Conservation (phyloP, 2,329 filamentous ascomycete genomes). For the Capronia coronata region DNA sequence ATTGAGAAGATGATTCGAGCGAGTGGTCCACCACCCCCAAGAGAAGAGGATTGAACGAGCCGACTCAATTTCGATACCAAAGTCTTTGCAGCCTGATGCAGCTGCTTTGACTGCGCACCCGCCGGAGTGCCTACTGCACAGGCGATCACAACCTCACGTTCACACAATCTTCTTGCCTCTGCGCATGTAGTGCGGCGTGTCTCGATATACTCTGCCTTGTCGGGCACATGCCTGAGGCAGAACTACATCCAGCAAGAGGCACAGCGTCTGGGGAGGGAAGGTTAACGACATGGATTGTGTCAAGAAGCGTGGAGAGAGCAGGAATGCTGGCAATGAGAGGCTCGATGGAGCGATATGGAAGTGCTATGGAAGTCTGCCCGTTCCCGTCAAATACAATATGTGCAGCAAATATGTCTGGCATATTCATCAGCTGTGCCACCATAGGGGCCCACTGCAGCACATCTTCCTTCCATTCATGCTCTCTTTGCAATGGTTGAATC, state of each 20-base stretch:
- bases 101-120: background rate
- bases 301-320: background rate
- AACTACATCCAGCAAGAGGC: background rate
- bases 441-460: constrained; percentile 1
- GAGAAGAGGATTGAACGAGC: constrained; percentile 22
- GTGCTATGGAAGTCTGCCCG: constrained; percentile 7
- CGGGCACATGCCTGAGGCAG: too few relatives aligned
- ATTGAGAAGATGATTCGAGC: constrained; percentile 68
- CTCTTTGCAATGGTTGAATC: background rate
- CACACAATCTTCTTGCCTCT: too few relatives aligned
- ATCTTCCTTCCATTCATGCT: background rate
- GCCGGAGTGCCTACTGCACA: background rate
- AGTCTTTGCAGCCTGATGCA: background rate
- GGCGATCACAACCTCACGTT: too few relatives aligned
- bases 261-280: background rate
- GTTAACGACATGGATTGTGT: background rate
- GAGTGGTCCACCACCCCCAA: constrained; percentile 58
- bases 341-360: background rate
- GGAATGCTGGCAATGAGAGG: background rate
- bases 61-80: background rate
- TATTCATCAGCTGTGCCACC: constrained; percentile 6
- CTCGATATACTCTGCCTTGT: background rate
- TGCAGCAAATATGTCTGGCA: constrained; percentile 15
- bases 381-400: constrained; percentile 15
- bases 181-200: background rate